Evolutionary conservation across 108 stramenopile species (phyloP).

Genomic region (Skeletonema tropicum): DNA sequence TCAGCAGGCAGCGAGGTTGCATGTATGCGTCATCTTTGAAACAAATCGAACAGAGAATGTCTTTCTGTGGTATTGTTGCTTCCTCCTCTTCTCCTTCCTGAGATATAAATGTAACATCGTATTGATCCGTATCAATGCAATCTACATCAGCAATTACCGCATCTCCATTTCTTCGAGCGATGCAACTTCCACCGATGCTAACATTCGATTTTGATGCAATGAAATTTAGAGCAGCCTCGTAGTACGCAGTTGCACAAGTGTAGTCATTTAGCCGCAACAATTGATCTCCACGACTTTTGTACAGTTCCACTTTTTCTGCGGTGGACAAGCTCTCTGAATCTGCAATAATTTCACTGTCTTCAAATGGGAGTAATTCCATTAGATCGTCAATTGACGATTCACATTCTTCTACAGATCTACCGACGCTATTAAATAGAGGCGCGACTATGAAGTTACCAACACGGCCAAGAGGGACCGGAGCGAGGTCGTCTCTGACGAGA

Average conservation of each 20-base stretch:
- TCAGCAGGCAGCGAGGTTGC: conserved; percentile 65
- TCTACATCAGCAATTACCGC: conserved; percentile 67
- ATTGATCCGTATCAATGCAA: conserved; percentile 51
- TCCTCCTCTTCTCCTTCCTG: conserved; percentile 33
- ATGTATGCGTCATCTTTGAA: conserved; percentile 24
- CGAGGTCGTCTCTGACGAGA: conserved; percentile 34
- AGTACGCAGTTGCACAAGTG: conserved; percentile 60
- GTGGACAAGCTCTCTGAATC: conserved; percentile 6
- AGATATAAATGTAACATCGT: conserved; percentile 50
- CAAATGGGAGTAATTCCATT: conserved; percentile 27
- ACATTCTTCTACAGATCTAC: conserved; percentile 20
- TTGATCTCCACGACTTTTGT: conserved; percentile 64
- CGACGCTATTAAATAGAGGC: conserved; percentile 21
- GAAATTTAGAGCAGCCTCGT: conserved; percentile 56
- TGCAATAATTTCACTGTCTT: conserved; percentile 2
- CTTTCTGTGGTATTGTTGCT: conserved; percentile 15
- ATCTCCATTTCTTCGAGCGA: conserved; percentile 51
- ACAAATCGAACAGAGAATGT: conserved; percentile 52
- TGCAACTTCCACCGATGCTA: conserved; percentile 42
- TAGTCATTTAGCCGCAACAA: conserved; percentile 61
- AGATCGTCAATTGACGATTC: conserved; percentile 11
- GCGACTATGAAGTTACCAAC: conserved; percentile 24
- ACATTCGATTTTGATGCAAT: conserved; percentile 43
- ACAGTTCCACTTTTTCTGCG: neutral
- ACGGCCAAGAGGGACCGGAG: conserved; percentile 20